Evolutionary conservation across 1,139 yeast species (phyloP), one percentile per base, ranked within the genome.

Genomic region (Oligophagozyma castellii): DNA sequence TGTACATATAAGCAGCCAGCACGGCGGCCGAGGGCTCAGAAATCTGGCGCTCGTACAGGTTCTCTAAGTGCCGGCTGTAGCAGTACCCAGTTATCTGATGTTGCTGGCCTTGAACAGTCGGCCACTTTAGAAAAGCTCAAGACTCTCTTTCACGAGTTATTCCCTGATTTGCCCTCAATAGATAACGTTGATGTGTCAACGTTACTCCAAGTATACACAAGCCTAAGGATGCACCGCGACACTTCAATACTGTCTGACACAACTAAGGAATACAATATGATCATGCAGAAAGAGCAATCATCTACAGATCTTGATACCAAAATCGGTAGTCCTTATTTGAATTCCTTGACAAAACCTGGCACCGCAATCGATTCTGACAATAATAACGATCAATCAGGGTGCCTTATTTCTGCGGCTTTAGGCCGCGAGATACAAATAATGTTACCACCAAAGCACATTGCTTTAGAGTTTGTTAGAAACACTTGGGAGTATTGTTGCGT

Each of bases 401-500:
- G 8, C 20, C 7, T 10, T 7, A 7, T 10, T 25, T 60, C 58
- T 37, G 57, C 61, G 6, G 48, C 23, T 23, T 32, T 59, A 43
- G 51, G 63, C 42, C 40, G 61, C 41, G 58, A 74, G 44, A 67
- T 81, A 40, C 73, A 67, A 39, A 67, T 81, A 28, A 71, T 77
- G 5, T 55, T 84, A 26, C 95, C 95, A 0, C 69, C 89, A 2
- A 76, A 81, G 44, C 73, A 73, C 24, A 68, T 70, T 11, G 92
- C 95, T 0, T 54, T 79, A 21, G 72, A 73, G 42, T 64, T 84
- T 38, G 75, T 83, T 13, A 73, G 73, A 37, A 70, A 75, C 22
- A 79, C 92, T 2, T 84, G 95, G 93, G 73, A 76, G 36, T 76
- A 79, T 40, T 93, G 94, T 1, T 83, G 93, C 55, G 92, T 81